Conservation (phyloP, 257 asterid genomes). For the Nicotiana noctiflora region DNA sequence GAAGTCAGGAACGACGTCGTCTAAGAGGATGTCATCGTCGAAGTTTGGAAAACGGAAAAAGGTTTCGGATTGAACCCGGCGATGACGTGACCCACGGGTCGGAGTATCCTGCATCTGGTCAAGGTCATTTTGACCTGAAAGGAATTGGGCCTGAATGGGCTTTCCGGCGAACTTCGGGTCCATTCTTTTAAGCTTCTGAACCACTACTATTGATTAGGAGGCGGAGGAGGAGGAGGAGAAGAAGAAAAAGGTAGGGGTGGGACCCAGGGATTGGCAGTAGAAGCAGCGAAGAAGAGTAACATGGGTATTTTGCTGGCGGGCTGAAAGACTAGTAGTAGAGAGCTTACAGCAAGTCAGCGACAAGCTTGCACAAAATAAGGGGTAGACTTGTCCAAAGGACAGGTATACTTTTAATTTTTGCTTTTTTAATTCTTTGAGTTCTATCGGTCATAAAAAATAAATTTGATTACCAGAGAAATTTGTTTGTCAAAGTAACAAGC, state of each 20-base stretch:
- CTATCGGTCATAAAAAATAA: no score
- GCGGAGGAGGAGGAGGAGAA: not conserved
- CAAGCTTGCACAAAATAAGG: not conserved
- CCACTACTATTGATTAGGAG: no score
- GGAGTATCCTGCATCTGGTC: constrained; percentile 83
- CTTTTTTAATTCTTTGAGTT: no score
- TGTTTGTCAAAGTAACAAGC: no score
- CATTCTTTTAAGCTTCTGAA: constrained; percentile 18
- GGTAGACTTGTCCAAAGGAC: not conserved
- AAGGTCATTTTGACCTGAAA: constrained; percentile 38
- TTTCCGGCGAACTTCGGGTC: constrained; percentile 53
- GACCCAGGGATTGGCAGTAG: not conserved
- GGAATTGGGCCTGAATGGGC: constrained; percentile 32
- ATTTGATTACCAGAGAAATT: no score
- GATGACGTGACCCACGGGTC: constrained; percentile 59
- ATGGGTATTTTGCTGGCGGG: not conserved
- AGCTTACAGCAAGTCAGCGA: not conserved
- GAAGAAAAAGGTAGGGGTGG: not conserved
- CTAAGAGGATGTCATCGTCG: constrained; percentile 59
- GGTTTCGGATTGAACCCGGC: constrained; percentile 85
- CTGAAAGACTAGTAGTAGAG: not conserved
- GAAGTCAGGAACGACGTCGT: constrained; percentile 54
- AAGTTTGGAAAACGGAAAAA: constrained; percentile 72
- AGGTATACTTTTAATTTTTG: not conserved
- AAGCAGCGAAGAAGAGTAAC: not conserved